A percentile compares a stretch with the other conserved stretches of the same genome.
These are phyloP conservation scores for Komagataella ulmi DNA, from an alignment of 805 yeast species.

Conservation along the genomic window DNA sequence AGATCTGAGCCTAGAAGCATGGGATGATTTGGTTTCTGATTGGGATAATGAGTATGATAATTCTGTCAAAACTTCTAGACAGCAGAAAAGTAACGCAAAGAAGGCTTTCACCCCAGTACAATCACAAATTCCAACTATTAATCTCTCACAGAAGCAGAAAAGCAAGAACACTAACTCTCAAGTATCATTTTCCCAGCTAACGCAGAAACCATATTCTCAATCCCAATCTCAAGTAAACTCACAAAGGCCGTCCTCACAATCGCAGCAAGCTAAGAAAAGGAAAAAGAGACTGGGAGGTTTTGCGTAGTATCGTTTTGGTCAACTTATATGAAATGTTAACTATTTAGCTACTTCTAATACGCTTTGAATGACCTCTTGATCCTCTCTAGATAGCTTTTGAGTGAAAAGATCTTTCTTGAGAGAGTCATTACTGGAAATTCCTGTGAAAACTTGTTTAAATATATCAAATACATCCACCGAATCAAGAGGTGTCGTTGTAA, in stretches of 20 bases:
- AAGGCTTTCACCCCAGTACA: neutral
- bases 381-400: neutral
- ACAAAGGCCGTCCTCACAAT: neutral
- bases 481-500: constrained; percentile 71
- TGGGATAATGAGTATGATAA: neutral
- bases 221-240: neutral
- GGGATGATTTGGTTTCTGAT: neutral
- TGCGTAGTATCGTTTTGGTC: constrained; percentile 15
- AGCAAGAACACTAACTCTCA: constrained; percentile 10
- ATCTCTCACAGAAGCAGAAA: constrained; percentile 1
- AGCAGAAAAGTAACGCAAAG: neutral
- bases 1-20: neutral
- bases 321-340: neutral
- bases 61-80: neutral
- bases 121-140: constrained; percentile 2
- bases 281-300: constrained; percentile 38
- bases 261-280: constrained; percentile 13
- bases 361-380: neutral
- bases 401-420: neutral
- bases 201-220: constrained; percentile 6
- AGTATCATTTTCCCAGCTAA: constrained; percentile 17
- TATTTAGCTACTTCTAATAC: neutral
- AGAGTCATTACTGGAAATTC: constrained; percentile 2
- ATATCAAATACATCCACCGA: constrained; percentile 55
- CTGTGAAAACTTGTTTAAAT: constrained; percentile 40